Conservation (phyloP, 345 rosid genomes). For the Lenwebbia sp. region DNA sequence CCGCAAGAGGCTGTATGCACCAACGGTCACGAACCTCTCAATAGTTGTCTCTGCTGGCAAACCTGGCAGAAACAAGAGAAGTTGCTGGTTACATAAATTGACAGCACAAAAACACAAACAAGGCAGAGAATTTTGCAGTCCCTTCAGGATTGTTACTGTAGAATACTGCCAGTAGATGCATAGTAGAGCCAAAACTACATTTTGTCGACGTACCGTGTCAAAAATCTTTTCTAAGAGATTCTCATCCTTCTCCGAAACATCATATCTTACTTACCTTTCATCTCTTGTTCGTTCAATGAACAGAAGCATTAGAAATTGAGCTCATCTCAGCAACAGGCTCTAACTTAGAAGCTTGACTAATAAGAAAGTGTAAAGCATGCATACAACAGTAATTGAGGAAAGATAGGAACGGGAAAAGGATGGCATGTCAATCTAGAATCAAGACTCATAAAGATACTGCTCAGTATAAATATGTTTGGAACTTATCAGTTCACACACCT, state of each 20-base stretch:
- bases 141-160: neutral
- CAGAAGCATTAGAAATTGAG: neutral
- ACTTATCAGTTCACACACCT: neutral
- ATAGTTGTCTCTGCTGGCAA: conserved; percentile 82
- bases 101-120: neutral
- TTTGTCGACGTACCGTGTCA: neutral
- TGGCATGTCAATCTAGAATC: neutral
- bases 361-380: neutral
- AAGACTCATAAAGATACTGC: neutral
- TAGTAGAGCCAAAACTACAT: neutral
- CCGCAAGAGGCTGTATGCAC: conserved; percentile 76
- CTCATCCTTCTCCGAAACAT: neutral
- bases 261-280: neutral
- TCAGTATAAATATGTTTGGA: neutral
- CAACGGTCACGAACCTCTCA: conserved; percentile 86
- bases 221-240: neutral
- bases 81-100: neutral
- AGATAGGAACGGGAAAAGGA: neutral
- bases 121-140: neutral
- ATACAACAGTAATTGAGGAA: neutral
- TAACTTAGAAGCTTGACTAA: neutral
- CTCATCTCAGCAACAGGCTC: neutral
- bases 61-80: conserved; percentile 34
- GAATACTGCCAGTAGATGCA: neutral
- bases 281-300: neutral